These are phyloP conservation scores for Elongisporangium senticosum DNA, from an alignment of 352 stramenopile genomes.

Conservation along the genomic window DNA sequence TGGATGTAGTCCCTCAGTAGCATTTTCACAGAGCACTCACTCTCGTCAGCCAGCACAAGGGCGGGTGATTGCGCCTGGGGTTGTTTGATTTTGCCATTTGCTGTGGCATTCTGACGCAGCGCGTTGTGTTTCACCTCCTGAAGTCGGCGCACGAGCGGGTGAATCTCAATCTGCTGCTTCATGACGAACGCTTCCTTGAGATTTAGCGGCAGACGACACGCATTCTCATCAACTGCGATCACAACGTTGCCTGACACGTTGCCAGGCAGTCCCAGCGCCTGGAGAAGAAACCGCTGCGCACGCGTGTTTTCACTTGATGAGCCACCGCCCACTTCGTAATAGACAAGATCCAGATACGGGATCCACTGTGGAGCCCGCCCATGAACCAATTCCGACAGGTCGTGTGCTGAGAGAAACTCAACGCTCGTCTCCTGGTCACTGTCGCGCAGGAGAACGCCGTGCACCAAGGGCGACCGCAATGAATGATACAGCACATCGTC, in stretches of 20 bases:
- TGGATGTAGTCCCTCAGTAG: slow-evolving; percentile 52
- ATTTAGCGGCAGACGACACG: slow-evolving; percentile 42
- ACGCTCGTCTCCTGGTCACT: slow-evolving; percentile 15
- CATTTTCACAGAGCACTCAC: slow-evolving; percentile 47
- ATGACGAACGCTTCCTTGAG: slow-evolving; percentile 68
- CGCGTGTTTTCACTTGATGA: slow-evolving; percentile 31
- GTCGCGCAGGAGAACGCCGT: slow-evolving; percentile 52
- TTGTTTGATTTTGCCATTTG: neutral
- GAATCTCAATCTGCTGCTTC: slow-evolving; percentile 57
- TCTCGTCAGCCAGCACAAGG: slow-evolving; percentile 26
- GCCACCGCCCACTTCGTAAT: slow-evolving; percentile 35
- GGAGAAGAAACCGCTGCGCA: slow-evolving; percentile 49
- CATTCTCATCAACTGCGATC: slow-evolving; percentile 48
- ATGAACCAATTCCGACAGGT: slow-evolving; percentile 46
- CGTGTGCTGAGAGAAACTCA: slow-evolving; percentile 40
- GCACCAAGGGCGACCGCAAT: slow-evolving; percentile 50
- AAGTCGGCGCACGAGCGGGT: slow-evolving; percentile 49
- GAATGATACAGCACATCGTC: slow-evolving; percentile 58
- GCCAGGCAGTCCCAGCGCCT: slow-evolving; percentile 6
- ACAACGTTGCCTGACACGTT: slow-evolving; percentile 49
- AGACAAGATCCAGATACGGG: slow-evolving; percentile 58
- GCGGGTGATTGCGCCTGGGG: slow-evolving; percentile 16
- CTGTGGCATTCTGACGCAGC: slow-evolving; percentile 15
- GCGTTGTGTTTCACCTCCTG: slow-evolving; percentile 53
- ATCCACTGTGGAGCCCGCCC: slow-evolving; percentile 36